phyloP scores from a whole-genome alignment of 1,284 basidiomycete genomes.

The Leccinum laetum region DNA sequence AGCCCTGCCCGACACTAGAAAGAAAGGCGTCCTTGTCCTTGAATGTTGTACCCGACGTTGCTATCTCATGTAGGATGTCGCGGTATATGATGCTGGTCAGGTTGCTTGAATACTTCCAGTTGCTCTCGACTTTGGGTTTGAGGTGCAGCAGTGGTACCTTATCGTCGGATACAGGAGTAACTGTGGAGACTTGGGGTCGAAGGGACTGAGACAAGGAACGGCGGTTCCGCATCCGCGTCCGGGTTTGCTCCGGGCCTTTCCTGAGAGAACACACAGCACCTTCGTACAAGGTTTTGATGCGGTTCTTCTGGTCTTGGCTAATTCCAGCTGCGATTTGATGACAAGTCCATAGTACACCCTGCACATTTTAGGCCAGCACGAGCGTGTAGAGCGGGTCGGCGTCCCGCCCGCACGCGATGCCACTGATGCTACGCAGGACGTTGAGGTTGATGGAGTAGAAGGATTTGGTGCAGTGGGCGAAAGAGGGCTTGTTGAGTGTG shows the following conservation, averaged over 20 bases:
- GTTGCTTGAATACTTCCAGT: too few species aligned
- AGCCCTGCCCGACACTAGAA: conserved; percentile 97
- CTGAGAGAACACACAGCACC: conserved; percentile 87
- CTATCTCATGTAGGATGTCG: conserved; percentile 49
- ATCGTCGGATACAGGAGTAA: conserved; percentile 83
- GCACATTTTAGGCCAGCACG: too few species aligned
- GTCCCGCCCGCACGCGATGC: too few species aligned
- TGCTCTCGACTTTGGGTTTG: conserved; percentile 86
- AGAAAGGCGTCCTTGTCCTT: conserved; percentile 75
- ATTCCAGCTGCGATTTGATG: conserved; percentile 81
- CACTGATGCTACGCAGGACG: too few species aligned
- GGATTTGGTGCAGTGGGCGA: too few species aligned
- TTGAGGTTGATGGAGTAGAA: too few species aligned
- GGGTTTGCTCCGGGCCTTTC: conserved; percentile 61
- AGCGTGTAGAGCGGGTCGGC: too few species aligned
- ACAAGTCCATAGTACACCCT: conserved; percentile 40
- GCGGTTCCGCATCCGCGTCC: conserved; percentile 63
- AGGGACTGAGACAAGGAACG: conserved; percentile 95
- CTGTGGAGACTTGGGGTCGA: conserved; percentile 78
- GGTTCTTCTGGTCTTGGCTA: conserved; percentile 95
- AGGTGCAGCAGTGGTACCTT: conserved; percentile 95
- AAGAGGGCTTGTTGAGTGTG: too few species aligned
- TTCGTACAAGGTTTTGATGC: conserved; percentile 96
- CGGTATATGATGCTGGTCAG: too few species aligned
- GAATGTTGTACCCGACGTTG: too few species aligned